Base-by-base conservation (phyloP, 768 basidiomycete genomes). In the Mycena belliarum region DNA sequence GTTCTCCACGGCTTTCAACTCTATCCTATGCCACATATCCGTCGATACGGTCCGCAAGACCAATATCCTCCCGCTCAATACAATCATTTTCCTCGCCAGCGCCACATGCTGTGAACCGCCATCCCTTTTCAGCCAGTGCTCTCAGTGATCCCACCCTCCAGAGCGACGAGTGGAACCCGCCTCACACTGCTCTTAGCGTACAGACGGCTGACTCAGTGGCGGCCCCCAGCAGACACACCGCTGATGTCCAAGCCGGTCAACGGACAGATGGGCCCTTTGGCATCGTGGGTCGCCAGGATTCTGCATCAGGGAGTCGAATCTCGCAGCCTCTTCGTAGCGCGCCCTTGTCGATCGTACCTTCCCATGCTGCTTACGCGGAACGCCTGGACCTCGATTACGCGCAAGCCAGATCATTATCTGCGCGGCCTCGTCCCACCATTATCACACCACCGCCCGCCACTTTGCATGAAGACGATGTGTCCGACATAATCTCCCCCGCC, bases 181-280 rank as follows among this genome's bases (percentile, higher is more conserved):
- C 63, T 20, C 10, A 14, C 20, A 60, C 65, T 54, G 65, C 65
- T 16, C 59, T 62, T 35, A 66, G 63, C 44, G 68, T 60, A 35
- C 59, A 59, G 14, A 65, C 66, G 8, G 57, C 66, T n/a, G 68
- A 69, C 40, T 56, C 65, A 7, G 41, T 23, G 12, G 55, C 60
- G 21, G 63, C 65, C 29, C 55, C 46, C 16, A 69, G 68, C 35
- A 63, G 66, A 20, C 32, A 56, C 11, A 50, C 64, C n/a, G 68
- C 66, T n/a, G 60, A 67, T 14, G 63, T 67, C 24, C 65, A 65
- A 28, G 63, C 63, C 15, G 68, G 61, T 12, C 59, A 55, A 58
- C 62, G 64, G 12, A 58, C 58, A 20, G 55, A 43, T 35, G 41
- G 25, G 7, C 47, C 58, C 12, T 43, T 43, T 28, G 32, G 12